phyloP scores from a whole-genome alignment of 257 asterid species.

The Lithospermum erythrorhizon region DNA sequence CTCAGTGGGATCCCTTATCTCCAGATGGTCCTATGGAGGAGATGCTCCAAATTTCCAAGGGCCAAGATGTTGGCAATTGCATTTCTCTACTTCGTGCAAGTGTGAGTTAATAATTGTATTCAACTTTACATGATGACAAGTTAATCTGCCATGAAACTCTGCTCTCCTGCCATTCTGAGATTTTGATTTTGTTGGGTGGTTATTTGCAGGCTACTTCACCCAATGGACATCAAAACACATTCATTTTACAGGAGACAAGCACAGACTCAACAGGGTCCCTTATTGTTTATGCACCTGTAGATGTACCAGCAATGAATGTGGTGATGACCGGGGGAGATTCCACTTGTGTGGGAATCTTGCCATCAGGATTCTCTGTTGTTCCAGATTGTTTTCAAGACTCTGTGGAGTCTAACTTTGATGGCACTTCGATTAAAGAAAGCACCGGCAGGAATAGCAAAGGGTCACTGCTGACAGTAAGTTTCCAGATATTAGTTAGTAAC shows the following conservation, averaged over 20 bases:
- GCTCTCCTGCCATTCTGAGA: no score
- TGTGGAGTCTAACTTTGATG: slow-evolving; percentile 8
- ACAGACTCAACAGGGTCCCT: slow-evolving; percentile 52
- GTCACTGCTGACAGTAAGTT: slow-evolving; percentile 56
- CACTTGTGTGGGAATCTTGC: slow-evolving; percentile 39
- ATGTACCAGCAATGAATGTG: slow-evolving; percentile 30
- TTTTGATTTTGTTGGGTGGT: background rate
- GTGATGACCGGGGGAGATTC: slow-evolving; percentile 68
- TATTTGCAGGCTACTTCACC: slow-evolving; percentile 31
- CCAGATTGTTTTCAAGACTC: slow-evolving; percentile 43
- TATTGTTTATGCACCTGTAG: slow-evolving; percentile 52
- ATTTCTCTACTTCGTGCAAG: slow-evolving; percentile 40
- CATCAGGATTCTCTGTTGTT: slow-evolving; percentile 64
- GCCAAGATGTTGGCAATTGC: slow-evolving; percentile 52
- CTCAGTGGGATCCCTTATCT: slow-evolving; percentile 69
- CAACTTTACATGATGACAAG: background rate
- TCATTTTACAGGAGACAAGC: slow-evolving; percentile 64
- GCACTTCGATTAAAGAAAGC: background rate
- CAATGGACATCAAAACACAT: slow-evolving; percentile 25
- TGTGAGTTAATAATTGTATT: slow-evolving; percentile 33
- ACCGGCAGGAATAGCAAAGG: slow-evolving; percentile 15
- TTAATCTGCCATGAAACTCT: no score
- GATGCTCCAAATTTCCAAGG: slow-evolving; percentile 47
- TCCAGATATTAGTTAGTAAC: slow-evolving; percentile 52
- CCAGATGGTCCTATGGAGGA: slow-evolving; percentile 56